Conservation (phyloP, 257 asterid genomes). For the Nicotiana tomentosiformis region DNA sequence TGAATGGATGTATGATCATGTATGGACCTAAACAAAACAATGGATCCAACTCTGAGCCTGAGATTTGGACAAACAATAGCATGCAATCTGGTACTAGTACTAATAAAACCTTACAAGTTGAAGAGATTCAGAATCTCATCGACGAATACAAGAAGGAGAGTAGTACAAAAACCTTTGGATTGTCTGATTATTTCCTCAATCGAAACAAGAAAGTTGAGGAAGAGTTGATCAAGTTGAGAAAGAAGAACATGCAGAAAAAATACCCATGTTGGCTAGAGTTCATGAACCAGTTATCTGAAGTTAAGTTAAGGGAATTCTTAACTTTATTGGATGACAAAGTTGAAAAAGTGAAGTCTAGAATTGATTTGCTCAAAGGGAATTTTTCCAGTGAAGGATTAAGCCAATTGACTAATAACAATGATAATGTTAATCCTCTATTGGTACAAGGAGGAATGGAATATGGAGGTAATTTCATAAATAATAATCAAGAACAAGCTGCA, state of each 20-base stretch:
- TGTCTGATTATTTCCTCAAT: conserved; percentile 39
- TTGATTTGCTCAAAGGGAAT: neutral
- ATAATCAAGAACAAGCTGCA: neutral
- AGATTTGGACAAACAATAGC: conserved; percentile 46
- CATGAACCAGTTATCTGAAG: conserved; percentile 17
- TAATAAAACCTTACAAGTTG: neutral
- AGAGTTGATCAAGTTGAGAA: conserved; percentile 35
- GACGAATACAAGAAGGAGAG: conserved; percentile 35
- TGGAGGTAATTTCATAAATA: neutral
- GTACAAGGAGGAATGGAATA: neutral
- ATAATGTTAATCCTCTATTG: neutral
- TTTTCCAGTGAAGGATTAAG: neutral
- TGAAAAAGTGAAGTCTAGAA: neutral
- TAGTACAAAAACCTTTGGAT: conserved; percentile 26
- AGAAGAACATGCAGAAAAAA: conserved; percentile 36
- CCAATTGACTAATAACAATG: neutral
- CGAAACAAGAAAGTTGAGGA: conserved; percentile 43
- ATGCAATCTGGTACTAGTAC: neutral
- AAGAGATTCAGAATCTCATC: conserved; percentile 32
- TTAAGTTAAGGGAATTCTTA: conserved; percentile 32
- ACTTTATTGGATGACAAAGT: conserved; percentile 17
- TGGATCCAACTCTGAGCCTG: conserved; percentile 18
- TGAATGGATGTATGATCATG: conserved; percentile 57
- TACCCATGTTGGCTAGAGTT: conserved; percentile 31
- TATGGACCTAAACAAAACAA: conserved; percentile 37